Base-by-base conservation (phyloP, 805 yeast species). In the Ogataea methylovora region DNA sequence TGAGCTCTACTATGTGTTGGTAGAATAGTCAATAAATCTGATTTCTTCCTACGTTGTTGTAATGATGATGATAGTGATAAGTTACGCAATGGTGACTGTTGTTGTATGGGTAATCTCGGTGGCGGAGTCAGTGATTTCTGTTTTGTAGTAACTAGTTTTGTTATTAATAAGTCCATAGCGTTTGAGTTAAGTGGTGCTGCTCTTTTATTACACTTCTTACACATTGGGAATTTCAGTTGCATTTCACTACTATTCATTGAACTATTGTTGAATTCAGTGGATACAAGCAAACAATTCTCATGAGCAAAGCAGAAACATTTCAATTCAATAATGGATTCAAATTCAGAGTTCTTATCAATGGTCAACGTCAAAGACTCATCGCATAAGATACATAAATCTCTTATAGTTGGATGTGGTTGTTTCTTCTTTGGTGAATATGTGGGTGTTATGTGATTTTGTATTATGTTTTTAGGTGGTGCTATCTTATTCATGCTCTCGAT, bases 261-360 rank as follows among this genome's bases (percentile, higher is more conserved):
- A 24, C n/a, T 11, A 5, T 35, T 27, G 32, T 40, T 39, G 16
- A 47, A 41, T 28, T 57, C 65, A 46, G 67, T 49, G 16, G 61
- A 61, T 7, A 74, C 49, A 3, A 56, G 38, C 12, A 76, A 59
- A 48, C 86, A 79, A 36, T 75, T 73, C 33, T 73, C 78, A 48
- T 79, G 86, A 26, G 67, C 60, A 29, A 59, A 52, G 48, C 78
- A 83, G 2, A 67, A 71, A 54, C 86, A 79, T 26, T 51, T 52
- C 22, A 78, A 55, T 36, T 65, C 67, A 11, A 77, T 52, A 2
- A 74, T 51, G 29, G 58, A 61, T 36, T 60, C 65, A 8, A 41
- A 34, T 7, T 38, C 42, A 5, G 27, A 18, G 4, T 17, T 9
- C 43, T 65, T 59, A 14, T 52, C 52, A 19, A 70, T 55, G 31